Evolutionary conservation across 192 early-diverging fungal genomes (phyloP), one percentile per base, ranked within the genome.

Genomic region (Entomortierella chlamydospora): DNA sequence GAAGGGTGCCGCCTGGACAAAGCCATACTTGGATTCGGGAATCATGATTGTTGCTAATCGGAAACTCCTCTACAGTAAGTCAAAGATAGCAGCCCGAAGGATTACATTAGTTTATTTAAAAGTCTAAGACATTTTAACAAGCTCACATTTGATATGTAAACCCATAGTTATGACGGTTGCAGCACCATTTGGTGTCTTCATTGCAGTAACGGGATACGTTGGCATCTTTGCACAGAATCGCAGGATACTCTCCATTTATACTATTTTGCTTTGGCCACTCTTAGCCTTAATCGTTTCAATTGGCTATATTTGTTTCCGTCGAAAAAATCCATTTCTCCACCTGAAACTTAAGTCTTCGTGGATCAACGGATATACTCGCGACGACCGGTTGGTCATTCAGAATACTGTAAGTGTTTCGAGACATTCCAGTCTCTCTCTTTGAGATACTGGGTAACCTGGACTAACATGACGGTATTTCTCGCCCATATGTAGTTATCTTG

Each of bases 221-320:
- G 86, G 86, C 0, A 87, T 87, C 61, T 77, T 87, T 68, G 20
- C 72, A 15, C 85, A 87, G 39, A 87, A 82, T 22, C 76, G 86
- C 30, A 70, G 78, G 5, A 67, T 85, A 0, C 54, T 87, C 10
- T 51, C 82, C 1, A 25, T 85, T 3, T 87, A 87, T 37, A 70
- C 83, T 5, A 41, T 87, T 11, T 33, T 87, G 5, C 63, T 87
- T 4, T 87, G 86, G 86, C 81, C 76, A 10, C 64, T 81, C 20
- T 87, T 87, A 61, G 84, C 54, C 17, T 18, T 85, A 34, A 81
- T 87, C 33, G 82, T 84, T 10, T 69, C 86, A 13, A 68, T 87
- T 41, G 86, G 86, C 1, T 87, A 87, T 28, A 72, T 79, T 6
- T 50, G 81, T 23, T 87, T 81, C 54, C 80, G 84, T 5, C 42